Base-by-base conservation (phyloP, 768 basidiomycete genomes). In the Lyophyllum decastes region DNA sequence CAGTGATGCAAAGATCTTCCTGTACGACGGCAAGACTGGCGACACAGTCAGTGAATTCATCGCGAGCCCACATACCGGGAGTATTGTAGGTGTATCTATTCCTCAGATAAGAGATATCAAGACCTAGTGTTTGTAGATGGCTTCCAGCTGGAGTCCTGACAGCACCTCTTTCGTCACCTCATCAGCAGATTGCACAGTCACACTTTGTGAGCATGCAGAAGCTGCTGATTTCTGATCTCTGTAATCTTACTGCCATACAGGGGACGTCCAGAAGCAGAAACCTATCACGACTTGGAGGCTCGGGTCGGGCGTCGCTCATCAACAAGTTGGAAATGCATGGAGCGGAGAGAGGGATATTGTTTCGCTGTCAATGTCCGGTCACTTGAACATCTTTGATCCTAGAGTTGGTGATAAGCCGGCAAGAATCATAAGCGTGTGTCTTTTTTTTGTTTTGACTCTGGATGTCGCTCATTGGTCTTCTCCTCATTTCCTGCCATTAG, bases 271-370 rank as follows among this genome's bases (percentile, higher is more conserved):
- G 65, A 80, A 86, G 0, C 80, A 80, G 58, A 90, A 93, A 68
- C 79, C 82, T 8, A 73, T 81, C 21, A 83, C 78, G 16, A 84
- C 84, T 1, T 95, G 90, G 86, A 81, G 79, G 1, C 71, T 95
- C 19, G 94, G 92, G 11, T 72, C 84, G 34, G 89, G 85, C n/a
- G 73, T 96, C 26, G 75, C 79, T 26, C 74, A 90, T 62, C 95
- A 98, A 68, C 95, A 98, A 76, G 79, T 92, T 25, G 95, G 95
- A 26, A 90, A 89, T 62, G 83, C 85, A n/a, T 97, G 93, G 92
- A 87, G 79, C 52, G 84, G 82, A 41, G 76, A 82, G 30, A 79
- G 79, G 52, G 81, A 85, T 56, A 84, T 97, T 52, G 86, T 93
- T 35, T 95, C 93, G 4, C 75, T 98, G 25, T 94, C 94, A 0